These are phyloP conservation scores for Lactarius akahatsu DNA, from an alignment of 768 basidiomycete genomes.

Conservation along the genomic window DNA sequence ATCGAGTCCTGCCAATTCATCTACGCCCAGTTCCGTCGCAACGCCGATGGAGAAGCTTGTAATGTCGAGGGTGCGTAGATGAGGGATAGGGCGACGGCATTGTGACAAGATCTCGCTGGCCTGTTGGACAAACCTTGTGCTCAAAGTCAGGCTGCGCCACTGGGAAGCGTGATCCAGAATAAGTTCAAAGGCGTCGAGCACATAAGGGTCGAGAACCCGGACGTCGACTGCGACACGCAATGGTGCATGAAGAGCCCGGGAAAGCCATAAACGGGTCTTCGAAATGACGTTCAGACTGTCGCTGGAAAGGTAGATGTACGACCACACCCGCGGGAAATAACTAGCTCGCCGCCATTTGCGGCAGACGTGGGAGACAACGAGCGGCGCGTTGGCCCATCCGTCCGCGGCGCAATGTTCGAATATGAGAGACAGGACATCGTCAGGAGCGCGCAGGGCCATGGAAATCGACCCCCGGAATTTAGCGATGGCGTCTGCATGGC, in stretches of 20 bases:
- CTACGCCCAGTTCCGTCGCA: constrained; percentile 9
- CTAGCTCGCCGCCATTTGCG: constrained; percentile 57
- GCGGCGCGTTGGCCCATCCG: constrained; percentile 55
- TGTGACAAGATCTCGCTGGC: constrained; percentile 42
- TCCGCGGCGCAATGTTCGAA: constrained; percentile 51
- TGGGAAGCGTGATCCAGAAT: constrained; percentile 42
- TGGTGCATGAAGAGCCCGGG: constrained; percentile 43
- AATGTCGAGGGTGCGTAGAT: constrained; percentile 39
- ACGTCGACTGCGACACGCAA: constrained; percentile 46
- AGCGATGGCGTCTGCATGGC: constrained; percentile 45
- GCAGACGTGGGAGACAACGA: constrained; percentile 59
- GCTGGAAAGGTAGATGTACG: constrained; percentile 51
- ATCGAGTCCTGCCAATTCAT: constrained; percentile 22
- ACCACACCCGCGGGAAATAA: constrained; percentile 55
- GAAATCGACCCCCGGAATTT: constrained; percentile 49
- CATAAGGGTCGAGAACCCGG: constrained; percentile 37
- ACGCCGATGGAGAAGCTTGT: constrained; percentile 21
- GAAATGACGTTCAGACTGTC: constrained; percentile 43
- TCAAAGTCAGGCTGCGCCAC: constrained; percentile 48
- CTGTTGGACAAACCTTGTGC: constrained; percentile 39
- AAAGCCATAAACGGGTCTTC: constrained; percentile 52
- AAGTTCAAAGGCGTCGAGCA: constrained; percentile 29
- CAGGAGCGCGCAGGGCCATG: constrained; percentile 54
- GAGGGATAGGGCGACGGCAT: constrained; percentile 40
- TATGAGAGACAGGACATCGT: constrained; percentile 53